Base-by-base conservation (phyloP, 2,329 filamentous ascomycete genomes). In the Herpotrichia juniperi region DNA sequence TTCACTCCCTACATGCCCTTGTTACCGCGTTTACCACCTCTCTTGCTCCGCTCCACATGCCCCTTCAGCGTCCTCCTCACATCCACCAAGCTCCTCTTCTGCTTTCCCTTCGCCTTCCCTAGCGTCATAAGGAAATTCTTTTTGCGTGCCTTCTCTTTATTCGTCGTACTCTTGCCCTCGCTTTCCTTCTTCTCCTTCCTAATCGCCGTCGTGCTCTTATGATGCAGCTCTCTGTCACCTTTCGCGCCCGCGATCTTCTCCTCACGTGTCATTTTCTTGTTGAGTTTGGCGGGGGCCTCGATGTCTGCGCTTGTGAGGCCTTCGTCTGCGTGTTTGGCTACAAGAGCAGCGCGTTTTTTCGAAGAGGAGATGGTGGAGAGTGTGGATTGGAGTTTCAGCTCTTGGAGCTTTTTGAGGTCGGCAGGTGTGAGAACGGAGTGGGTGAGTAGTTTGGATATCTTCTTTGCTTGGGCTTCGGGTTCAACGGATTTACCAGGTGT, bases 121-220 rank as follows among this genome's bases (percentile, higher is more conserved):
- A 99, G 78, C 32, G 93, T 97, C 94, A 99, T 99, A 66, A 99
- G 73, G 77, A 99, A 96, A 76, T 99, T 99, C 89, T 99, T 99
- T 83, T 91, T 91, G 63, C 93, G 82, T 35, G 90, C 86, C 85
- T 99, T 99, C 81, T 99, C 94, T 79, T 90, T 90, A 78, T 99
- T 99, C 61, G 93, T 97, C 31, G 91, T 93, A 72, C 90, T 96
- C 86, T 97, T 97, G 67, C 94, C 94, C 76, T 92, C 85, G 1
- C 86, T 83, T 66, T 88, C 86, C 83, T 96, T 96, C 82, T 93
- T 91, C 72, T 91, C 86, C 81, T 91, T 91, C 66, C 90, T 83
- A 70, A 90, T 87, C 14, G 92, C 92, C 58, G 91, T 87, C 48
- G 90, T 94, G 57, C 86, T 90, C 79, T 93, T 92, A 79, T 96